These are phyloP conservation scores for Fusarium coffeatum DNA, from an alignment of 2,329 filamentous ascomycete genomes.

Conservation along the genomic window DNA sequence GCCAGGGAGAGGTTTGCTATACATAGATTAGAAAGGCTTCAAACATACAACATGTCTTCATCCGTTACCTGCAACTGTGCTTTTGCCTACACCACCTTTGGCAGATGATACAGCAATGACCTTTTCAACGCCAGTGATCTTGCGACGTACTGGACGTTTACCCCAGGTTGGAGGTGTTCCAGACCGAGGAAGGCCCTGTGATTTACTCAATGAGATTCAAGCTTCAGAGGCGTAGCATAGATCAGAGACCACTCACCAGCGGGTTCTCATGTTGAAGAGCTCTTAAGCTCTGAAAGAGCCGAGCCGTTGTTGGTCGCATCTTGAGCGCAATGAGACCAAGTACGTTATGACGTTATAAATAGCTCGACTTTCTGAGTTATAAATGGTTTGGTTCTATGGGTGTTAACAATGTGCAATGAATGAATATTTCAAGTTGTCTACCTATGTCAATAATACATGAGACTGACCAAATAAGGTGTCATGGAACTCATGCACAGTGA, in stretches of 20 bases:
- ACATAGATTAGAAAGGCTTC: not conserved
- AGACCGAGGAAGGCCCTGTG: slow-evolving; percentile 83
- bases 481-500: not conserved
- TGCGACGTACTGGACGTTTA: slow-evolving; percentile 82
- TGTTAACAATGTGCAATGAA: not conserved
- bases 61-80: slow-evolving; percentile 80
- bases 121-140: slow-evolving; percentile 86
- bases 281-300: slow-evolving; percentile 51
- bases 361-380: not conserved
- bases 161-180: slow-evolving; percentile 69
- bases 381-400: no score
- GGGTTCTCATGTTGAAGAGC: slow-evolving; percentile 81
- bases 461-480: slow-evolving; percentile 19
- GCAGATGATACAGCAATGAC: slow-evolving; percentile 97
- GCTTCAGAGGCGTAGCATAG: accelerated
- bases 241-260: slow-evolving; percentile 64
- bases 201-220: not conserved
- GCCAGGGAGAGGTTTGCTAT: slow-evolving; percentile 86
- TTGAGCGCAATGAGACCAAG: slow-evolving; percentile 5
- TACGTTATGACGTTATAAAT: no score
- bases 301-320: slow-evolving; percentile 55
- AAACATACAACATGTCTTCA: not conserved
- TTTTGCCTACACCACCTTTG: slow-evolving; percentile 98
- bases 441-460: not conserved
- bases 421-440: not conserved